Conservation (phyloP, 305 asterid genomes). For the Fraxinus sp. region DNA sequence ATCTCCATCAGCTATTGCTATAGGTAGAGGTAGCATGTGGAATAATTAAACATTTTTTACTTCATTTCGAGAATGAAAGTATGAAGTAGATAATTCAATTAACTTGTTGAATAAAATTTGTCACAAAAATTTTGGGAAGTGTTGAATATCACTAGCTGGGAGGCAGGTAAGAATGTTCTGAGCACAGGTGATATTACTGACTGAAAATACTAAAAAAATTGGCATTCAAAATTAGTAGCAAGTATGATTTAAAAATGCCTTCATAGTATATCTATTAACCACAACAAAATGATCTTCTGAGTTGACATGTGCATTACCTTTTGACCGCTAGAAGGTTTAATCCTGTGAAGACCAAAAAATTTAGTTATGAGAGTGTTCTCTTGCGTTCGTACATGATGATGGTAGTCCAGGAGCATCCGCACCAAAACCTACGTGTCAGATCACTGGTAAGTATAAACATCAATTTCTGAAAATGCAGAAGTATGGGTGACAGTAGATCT, state of each 20-base stretch:
- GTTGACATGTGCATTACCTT: constrained; percentile 52
- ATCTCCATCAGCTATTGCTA: background rate
- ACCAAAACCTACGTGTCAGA: constrained; percentile 68
- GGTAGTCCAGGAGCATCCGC: constrained; percentile 94
- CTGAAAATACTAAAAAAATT: background rate
- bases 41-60: background rate
- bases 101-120: background rate
- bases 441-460: constrained; percentile 17
- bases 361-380: constrained; percentile 93
- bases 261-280: background rate
- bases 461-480: background rate
- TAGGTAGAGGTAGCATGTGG: background rate
- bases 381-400: constrained; percentile 63
- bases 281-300: background rate
- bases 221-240: background rate
- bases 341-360: constrained; percentile 97
- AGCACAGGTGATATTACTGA: background rate
- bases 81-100: background rate
- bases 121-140: background rate
- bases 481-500: background rate
- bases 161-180: background rate
- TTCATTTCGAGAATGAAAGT: background rate
- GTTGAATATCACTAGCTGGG: background rate
- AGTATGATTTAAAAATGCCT: background rate
- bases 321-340: constrained; percentile 89